Conservation (phyloP, 75 land plant genomes). For the Pseudotsuga menziesii region DNA sequence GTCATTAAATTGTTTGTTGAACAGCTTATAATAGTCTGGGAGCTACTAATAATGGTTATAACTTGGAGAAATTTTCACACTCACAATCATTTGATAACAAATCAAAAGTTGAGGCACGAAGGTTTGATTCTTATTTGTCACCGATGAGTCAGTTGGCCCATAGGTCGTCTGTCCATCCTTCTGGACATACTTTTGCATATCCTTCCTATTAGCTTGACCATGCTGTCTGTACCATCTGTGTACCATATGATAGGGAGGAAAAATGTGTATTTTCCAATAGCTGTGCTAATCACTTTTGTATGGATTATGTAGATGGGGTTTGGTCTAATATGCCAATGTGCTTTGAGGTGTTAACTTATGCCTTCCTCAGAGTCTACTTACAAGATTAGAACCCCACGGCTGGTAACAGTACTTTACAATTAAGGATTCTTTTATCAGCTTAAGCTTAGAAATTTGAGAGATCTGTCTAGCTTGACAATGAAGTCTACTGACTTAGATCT, state of each 20-base stretch:
- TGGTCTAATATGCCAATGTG: background rate
- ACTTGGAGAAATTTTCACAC: slow-evolving; percentile 8
- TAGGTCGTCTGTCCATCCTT: slow-evolving; percentile 4
- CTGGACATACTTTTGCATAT: slow-evolving; percentile 6
- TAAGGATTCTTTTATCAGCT: background rate
- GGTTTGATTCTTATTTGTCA: slow-evolving; percentile 8
- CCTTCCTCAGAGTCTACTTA: background rate
- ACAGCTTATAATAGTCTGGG: slow-evolving; percentile 11
- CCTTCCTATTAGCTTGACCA: slow-evolving; percentile 9
- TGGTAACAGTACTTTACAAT: background rate
- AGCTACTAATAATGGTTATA: slow-evolving; percentile 11
- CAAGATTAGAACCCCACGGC: background rate
- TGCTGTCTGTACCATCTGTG: background rate
- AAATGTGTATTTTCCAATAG: background rate
- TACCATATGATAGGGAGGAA: background rate
- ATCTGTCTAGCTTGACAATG: background rate
- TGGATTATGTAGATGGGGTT: background rate
- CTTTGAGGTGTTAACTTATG: background rate
- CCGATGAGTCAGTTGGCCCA: background rate
- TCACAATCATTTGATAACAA: slow-evolving; percentile 1
- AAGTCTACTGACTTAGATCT: background rate
- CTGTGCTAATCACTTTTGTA: background rate
- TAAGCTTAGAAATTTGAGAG: background rate
- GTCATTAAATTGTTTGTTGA: slow-evolving; percentile 2
- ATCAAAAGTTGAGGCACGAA: background rate